These are phyloP conservation scores for Solanum raphanifolium DNA, from an alignment of 257 asterid genomes.

Conservation along the genomic window DNA sequence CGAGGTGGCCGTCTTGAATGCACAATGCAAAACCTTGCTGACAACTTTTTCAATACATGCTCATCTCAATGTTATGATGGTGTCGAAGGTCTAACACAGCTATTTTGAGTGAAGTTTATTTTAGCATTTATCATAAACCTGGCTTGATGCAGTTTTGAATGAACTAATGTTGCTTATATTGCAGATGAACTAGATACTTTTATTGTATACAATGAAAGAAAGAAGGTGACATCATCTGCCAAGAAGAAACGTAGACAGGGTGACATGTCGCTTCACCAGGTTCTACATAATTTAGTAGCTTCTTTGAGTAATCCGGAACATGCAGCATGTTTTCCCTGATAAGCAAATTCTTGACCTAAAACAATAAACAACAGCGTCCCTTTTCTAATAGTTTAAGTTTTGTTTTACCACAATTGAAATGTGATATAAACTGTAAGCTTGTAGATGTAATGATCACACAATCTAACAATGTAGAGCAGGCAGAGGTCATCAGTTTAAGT, in stretches of 20 bases:
- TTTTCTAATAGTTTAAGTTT: neutral
- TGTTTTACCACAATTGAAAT: neutral
- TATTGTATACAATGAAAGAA: slow-evolving; percentile 75
- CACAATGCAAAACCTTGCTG: slow-evolving; percentile 98
- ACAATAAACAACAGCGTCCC: neutral
- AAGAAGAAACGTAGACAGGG: slow-evolving; percentile 72
- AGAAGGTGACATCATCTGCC: slow-evolving; percentile 96
- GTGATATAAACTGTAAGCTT: neutral
- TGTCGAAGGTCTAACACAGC: slow-evolving; percentile 43
- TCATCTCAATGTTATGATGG: slow-evolving; percentile 62
- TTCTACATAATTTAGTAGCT: slow-evolving; percentile 7
- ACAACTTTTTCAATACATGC: slow-evolving; percentile 50
- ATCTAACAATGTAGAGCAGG: neutral
- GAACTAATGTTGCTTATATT: neutral
- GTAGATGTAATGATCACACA: neutral
- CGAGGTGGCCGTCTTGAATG: slow-evolving; percentile 96
- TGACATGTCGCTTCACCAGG: slow-evolving; percentile 81
- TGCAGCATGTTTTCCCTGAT: neutral
- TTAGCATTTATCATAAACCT: neutral
- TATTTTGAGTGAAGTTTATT: neutral
- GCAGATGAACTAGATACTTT: slow-evolving; percentile 86
- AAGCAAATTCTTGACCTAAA: neutral
- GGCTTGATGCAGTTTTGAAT: neutral
- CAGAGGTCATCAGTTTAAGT: neutral
- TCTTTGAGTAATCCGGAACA: neutral